Evolutionary conservation across 345 rosid genomes (phyloP).

Genomic region (Gynandropsis gynandra): DNA sequence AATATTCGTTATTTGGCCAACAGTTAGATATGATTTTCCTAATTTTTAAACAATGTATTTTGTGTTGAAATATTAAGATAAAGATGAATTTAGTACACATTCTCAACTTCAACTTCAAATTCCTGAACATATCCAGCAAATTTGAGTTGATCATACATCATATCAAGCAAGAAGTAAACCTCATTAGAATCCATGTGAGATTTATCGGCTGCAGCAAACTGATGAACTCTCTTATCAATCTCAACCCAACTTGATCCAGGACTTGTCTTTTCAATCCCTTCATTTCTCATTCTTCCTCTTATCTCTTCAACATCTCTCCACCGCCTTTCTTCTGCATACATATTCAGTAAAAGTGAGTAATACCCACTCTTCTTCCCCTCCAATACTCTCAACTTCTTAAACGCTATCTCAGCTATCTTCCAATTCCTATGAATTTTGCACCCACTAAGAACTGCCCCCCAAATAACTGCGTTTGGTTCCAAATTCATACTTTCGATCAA

Average conservation of each 20-base stretch:
- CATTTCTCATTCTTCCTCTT: slow-evolving; percentile 48
- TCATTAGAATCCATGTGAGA: slow-evolving; percentile 42
- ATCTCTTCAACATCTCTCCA: slow-evolving; percentile 62
- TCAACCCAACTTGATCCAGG: slow-evolving; percentile 75
- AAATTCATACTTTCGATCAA: slow-evolving; percentile 42
- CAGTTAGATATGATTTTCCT: too few relatives aligned
- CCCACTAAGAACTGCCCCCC: slow-evolving; percentile 70
- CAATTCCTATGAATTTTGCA: slow-evolving; percentile 58
- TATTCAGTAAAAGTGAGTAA: slow-evolving; percentile 43
- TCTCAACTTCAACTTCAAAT: slow-evolving; percentile 5
- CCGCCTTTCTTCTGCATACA: slow-evolving; percentile 55
- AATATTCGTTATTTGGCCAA: too few relatives aligned
- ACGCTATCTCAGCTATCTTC: slow-evolving; percentile 51
- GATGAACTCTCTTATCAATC: slow-evolving; percentile 37
- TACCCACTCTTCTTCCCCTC: slow-evolving; percentile 64
- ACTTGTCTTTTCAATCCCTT: slow-evolving; percentile 43
- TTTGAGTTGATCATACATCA: slow-evolving; percentile 48
- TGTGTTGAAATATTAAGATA: too few relatives aligned
- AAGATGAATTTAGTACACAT: slow-evolving; percentile 19
- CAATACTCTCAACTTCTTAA: slow-evolving; percentile 42
- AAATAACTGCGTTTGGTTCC: slow-evolving; percentile 59
- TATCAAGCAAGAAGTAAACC: slow-evolving; percentile 38
- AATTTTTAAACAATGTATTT: too few relatives aligned
- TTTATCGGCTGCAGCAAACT: slow-evolving; percentile 59
- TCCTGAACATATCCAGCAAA: slow-evolving; percentile 24